Percentiles rank a stretch among this genome's conserved stretches.
Evolutionary conservation across 1,284 basidiomycete species (phyloP).

Genomic region (Gomphus bonarii): DNA sequence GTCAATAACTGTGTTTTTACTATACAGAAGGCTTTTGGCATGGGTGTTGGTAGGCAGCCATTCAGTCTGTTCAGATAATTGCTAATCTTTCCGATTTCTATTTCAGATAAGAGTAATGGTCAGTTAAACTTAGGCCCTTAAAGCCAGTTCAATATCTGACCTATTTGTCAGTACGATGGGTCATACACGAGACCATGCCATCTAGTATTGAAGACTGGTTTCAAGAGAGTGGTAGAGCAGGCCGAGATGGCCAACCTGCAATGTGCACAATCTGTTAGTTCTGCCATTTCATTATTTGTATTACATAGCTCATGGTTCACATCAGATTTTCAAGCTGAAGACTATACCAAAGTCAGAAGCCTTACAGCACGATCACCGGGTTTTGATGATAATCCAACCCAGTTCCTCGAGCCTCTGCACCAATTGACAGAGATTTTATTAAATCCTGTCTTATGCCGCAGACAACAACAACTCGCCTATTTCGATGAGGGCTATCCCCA

Average conservation of each 20-base stretch:
- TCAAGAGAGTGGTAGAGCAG: conserved; percentile 9
- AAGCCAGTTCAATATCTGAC: neutral
- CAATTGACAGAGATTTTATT: neutral
- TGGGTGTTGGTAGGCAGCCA: conserved; percentile 5
- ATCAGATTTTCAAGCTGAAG: neutral
- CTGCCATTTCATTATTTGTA: neutral
- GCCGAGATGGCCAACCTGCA: conserved; percentile 2
- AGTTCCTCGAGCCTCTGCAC: neutral
- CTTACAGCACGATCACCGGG: neutral
- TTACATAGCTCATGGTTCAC: neutral
- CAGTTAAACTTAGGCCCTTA: no score
- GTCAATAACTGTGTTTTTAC: neutral
- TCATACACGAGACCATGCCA: conserved; percentile 6
- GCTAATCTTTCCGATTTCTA: neutral
- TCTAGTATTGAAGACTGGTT: conserved; percentile 9
- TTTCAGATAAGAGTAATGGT: conserved; percentile 3
- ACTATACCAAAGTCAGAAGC: neutral
- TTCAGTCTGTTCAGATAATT: neutral
- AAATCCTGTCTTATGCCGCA: neutral
- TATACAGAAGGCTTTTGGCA: conserved; percentile 3
- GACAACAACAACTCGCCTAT: neutral
- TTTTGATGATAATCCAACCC: neutral
- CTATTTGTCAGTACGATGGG: conserved; percentile 3
- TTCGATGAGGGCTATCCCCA: neutral
- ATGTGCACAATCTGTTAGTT: conserved; percentile 4